Conservation (phyloP, 352 stramenopile genomes). For the Thraustochytrium sp. region DNA sequence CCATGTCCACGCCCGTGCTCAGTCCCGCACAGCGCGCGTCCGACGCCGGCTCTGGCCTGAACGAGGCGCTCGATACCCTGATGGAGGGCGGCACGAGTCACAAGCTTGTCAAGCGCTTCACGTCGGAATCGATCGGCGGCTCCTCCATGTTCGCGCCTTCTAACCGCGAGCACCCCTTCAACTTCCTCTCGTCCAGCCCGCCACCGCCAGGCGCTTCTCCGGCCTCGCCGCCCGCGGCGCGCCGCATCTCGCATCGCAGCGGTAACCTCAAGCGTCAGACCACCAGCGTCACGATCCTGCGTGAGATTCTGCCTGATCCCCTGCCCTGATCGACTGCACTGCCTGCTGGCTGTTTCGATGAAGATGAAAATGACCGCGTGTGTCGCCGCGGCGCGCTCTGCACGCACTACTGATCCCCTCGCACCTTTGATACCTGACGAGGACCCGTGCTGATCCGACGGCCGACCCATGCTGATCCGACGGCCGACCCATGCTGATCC, state of each 20-base stretch:
- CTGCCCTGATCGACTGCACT: neutral
- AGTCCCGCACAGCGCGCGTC: too few relatives aligned
- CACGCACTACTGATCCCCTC: too few relatives aligned
- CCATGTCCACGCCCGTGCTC: too few relatives aligned
- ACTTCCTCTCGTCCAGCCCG: neutral
- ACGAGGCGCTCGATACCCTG: neutral
- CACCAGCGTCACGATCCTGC: conserved; percentile 27
- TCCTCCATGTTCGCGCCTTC: neutral
- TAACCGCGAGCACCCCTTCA: neutral
- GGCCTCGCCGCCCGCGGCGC: neutral
- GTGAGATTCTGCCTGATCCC: conserved; percentile 28
- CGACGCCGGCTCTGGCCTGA: too few relatives aligned
- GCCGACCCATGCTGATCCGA: too few relatives aligned
- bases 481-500: too few relatives aligned
- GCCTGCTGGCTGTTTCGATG: neutral
- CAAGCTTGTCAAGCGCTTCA: neutral
- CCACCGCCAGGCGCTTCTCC: neutral
- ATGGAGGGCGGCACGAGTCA: neutral
- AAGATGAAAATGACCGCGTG: neutral
- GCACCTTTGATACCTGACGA: too few relatives aligned
- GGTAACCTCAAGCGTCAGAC: conserved; percentile 39
- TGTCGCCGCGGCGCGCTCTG: neutral
- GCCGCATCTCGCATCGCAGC: neutral
- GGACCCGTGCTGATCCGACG: too few relatives aligned
- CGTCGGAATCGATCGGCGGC: neutral